phyloP scores from a whole-genome alignment of 768 basidiomycete genomes.

The Collybia nuda region DNA sequence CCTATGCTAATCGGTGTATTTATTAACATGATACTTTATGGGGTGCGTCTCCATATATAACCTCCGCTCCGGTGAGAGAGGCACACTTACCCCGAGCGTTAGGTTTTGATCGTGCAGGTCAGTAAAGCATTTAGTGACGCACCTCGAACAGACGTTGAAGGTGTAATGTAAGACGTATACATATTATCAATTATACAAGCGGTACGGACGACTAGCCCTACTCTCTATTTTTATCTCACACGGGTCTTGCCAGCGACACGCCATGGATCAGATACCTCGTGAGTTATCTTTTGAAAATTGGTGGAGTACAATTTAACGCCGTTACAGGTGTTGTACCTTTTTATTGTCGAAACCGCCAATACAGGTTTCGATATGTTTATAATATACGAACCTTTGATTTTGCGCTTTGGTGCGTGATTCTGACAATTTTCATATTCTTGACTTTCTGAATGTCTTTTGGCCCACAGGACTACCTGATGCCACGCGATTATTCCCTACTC shows the following conservation, averaged over 20 bases:
- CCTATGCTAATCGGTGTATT: conserved; percentile 31
- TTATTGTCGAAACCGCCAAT: conserved; percentile 35
- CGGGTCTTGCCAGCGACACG: conserved; percentile 22
- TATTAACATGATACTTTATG: conserved; percentile 32
- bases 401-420: conserved; percentile 29
- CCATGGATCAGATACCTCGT: conserved; percentile 33
- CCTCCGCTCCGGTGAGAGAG: background rate
- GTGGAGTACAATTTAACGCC: background rate
- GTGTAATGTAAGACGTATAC: conserved; percentile 21
- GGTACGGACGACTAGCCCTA: conserved; percentile 13
- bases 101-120: conserved; percentile 14
- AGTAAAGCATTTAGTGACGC: background rate
- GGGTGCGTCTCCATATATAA: conserved; percentile 18
- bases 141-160: background rate
- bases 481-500: conserved; percentile 21
- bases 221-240: background rate
- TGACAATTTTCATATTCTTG: background rate
- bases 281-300: background rate
- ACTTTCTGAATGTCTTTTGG: background rate
- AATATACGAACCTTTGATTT: conserved; percentile 38
- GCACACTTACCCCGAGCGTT: background rate
- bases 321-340: conserved; percentile 28
- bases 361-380: conserved; percentile 33
- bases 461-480: conserved; percentile 9
- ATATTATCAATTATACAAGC: conserved; percentile 36